Evolutionary conservation across 192 early-diverging fungal species (phyloP), one percentile per base, ranked within the genome.

Genomic region (Backusella australiensis): DNA sequence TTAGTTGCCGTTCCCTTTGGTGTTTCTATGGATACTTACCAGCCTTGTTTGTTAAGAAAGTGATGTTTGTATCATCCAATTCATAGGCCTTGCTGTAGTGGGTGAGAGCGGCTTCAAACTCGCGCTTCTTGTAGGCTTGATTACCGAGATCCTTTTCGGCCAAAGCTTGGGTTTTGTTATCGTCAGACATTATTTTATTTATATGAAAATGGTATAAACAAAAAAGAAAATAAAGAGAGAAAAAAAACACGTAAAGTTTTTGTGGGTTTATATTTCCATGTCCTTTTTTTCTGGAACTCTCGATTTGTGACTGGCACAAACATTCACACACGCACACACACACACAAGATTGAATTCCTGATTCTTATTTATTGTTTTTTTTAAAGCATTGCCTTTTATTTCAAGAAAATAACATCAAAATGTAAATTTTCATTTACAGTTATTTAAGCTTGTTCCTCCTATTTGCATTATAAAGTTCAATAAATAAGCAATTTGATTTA

Each of bases 41-140:
- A 66, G 97, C 91, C 83, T 98, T 99, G 91, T 99, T 99, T 77
- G 95, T 97, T 82, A 95, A 86, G 72, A 97, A 93, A 26, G 96
- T 94, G 39, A 98, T 85, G 74, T 99, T 97, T 72, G 95, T 93
- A 36, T 88, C 71, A 82, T 99, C 96, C 77, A 95, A 82, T 80
- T 94, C 95, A 81, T 87, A 96, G 21, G 98, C 98, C 86, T 93
- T 93, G 83, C 86, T 80, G 83, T 99, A 99, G 85, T 96, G 92
- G 69, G 86, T 85, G 59, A 99, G 80, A 6, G 98, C 98, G 70
- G 90, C 88, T 12, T 94, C 93, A 85, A 99, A 98, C 63, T 94
- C 76, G 70, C 94, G 90, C 78, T 94, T 91, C 87, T 99, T 99
- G 88, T 99, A 99, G 41, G 90, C 88, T 23, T 84, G 85, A 80